Evolutionary conservation across 768 basidiomycete species (phyloP).

Genomic region (Boletus tomentosulus): DNA sequence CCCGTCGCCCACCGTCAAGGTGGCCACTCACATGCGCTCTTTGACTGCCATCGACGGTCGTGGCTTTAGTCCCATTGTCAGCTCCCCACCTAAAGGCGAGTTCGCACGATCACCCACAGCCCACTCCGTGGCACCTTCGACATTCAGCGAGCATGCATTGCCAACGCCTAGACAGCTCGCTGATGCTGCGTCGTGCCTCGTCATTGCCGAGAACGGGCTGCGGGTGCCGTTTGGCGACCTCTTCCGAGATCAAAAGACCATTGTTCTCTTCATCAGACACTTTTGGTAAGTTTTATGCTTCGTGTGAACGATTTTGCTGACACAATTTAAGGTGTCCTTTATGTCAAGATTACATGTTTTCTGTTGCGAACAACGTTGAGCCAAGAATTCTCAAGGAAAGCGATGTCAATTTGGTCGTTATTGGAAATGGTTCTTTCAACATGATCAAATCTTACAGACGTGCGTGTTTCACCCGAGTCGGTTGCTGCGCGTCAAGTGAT

Average conservation of each 20-base stretch:
- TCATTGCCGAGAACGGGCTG: constrained; percentile 66
- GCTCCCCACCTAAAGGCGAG: constrained; percentile 3
- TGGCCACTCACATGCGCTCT: constrained; percentile 21
- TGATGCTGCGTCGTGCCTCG: constrained; percentile 55
- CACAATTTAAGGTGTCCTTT: constrained; percentile 56
- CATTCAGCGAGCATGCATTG: constrained; percentile 42
- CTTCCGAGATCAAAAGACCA: constrained; percentile 51
- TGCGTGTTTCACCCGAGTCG: constrained; percentile 28
- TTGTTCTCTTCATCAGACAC: constrained; percentile 84
- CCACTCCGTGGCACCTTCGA: constrained; percentile 6
- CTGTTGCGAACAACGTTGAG: constrained; percentile 49
- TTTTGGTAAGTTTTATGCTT: constrained; percentile 52
- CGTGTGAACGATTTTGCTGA: constrained; percentile 5
- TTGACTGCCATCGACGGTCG: constrained; percentile 19
- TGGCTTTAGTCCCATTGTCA: neutral
- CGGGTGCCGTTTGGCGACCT: constrained; percentile 67
- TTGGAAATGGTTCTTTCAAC: constrained; percentile 73
- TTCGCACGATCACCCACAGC: constrained; percentile 15
- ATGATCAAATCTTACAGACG: constrained; percentile 74
- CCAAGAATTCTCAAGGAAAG: constrained; percentile 44
- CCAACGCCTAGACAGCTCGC: constrained; percentile 56
- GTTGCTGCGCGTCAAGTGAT: neutral
- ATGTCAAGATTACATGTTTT: constrained; percentile 85
- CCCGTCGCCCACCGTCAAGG: constrained; percentile 1
- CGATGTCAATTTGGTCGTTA: constrained; percentile 61